Base-by-base conservation (phyloP, 768 basidiomycete species). In the Lactifluus rugatus region DNA sequence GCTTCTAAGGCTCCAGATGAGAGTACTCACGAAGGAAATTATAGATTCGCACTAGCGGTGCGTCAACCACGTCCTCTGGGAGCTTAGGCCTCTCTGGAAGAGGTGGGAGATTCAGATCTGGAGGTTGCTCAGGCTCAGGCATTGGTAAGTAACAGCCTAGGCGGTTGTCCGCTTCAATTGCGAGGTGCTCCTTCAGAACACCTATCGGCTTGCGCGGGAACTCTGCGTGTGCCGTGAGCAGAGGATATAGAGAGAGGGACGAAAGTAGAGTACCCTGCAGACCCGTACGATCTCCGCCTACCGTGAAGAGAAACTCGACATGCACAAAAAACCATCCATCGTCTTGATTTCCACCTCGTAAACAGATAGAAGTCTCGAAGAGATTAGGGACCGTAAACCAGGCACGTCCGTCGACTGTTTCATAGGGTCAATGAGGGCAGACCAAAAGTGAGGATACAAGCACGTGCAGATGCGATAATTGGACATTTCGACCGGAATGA, bases 241-340 rank as follows among this genome's bases (percentile, higher is more conserved):
- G 44, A 49, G 51, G 11, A 37, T 26, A 21, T 4, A 2, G n/a
- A 25, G n/a, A 3, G 36, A 3, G 28, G 5, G 36, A 11, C n/a
- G 45, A 32, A 4, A 21, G 59, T 5, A 3, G n/a, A 58, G 34
- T 42, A 84, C 88, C 86, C 78, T 89, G 83, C 56, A 83, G 72
- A 13, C 81, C 81, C 36, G 84, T 86, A 41, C 81, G 72, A 67
- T 89, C 88, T 13, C 89, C 88, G 16, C 84, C 84, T 6, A 89
- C 77, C 32, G 72, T 82, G 45, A 91, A 80, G 28, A 85, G 73
- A 65, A 92, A 91, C 65, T 86, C 83, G 0, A 87, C 84, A 57
- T 81, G 73, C 21, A 89, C 84, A 62, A 91, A 85, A 70, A 93
- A 93, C 93, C 93, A 96, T 1, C 85, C 83, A 60, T 89, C 87